Conservation (phyloP, 768 basidiomycete species). For the Termitomyces bulborhizus region DNA sequence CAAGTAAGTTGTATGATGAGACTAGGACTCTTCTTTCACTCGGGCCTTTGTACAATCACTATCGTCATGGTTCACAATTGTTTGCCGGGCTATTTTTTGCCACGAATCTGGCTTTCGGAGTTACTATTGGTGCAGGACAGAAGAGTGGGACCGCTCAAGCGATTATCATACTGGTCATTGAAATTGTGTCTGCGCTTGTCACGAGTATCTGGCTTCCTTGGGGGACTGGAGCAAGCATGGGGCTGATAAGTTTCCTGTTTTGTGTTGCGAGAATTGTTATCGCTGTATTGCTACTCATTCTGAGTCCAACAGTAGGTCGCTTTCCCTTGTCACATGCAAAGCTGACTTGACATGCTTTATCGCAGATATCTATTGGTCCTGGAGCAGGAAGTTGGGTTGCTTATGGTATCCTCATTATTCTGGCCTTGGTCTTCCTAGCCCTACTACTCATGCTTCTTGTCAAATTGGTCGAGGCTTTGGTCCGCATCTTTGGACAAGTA, state of each 20-base stretch:
- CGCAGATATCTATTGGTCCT: constrained; percentile 75
- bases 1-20: constrained; percentile 91
- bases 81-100: constrained; percentile 80
- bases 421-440: constrained; percentile 78
- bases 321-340: constrained; percentile 4
- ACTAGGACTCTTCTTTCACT: constrained; percentile 85
- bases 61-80: constrained; percentile 84
- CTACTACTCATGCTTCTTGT: constrained; percentile 74
- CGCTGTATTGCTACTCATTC: constrained; percentile 84
- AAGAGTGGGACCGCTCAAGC: constrained; percentile 88
- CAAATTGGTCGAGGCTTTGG: constrained; percentile 79
- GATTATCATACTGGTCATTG: constrained; percentile 82
- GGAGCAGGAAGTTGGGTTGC: constrained; percentile 90
- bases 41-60: constrained; percentile 94
- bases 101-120: constrained; percentile 76
- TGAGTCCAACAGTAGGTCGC: constrained; percentile 75
- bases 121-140: constrained; percentile 88
- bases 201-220: constrained; percentile 96
- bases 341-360: constrained; percentile 8
- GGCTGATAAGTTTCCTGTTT: constrained; percentile 88
- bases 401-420: constrained; percentile 84
- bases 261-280: constrained; percentile 88
- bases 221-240: constrained; percentile 97
- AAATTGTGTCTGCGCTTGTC: constrained; percentile 79
- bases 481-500: constrained; percentile 70